These are phyloP conservation scores for Suhomyces xylopsoci DNA, from an alignment of 805 yeast genomes.

Conservation along the genomic window DNA sequence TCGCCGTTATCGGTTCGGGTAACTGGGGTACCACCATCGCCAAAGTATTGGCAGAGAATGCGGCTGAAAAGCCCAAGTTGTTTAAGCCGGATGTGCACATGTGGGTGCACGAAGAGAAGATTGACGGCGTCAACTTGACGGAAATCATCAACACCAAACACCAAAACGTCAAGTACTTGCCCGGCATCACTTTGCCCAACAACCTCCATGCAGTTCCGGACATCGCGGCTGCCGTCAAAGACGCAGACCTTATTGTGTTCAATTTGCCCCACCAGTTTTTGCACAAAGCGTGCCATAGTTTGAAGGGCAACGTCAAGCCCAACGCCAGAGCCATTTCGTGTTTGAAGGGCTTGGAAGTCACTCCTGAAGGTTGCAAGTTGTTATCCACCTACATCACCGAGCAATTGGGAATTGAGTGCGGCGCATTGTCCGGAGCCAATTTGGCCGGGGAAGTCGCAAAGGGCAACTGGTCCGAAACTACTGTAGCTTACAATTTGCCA, in stretches of 20 bases:
- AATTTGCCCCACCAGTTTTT: slow-evolving; percentile 48
- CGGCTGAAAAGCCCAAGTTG: slow-evolving; percentile 36
- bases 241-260: slow-evolving; percentile 43
- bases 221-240: slow-evolving; percentile 35
- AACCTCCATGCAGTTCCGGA: slow-evolving; percentile 42
- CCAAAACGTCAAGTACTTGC: slow-evolving; percentile 45
- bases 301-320: slow-evolving; percentile 39
- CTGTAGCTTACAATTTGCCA: slow-evolving; percentile 42
- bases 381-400: slow-evolving; percentile 44
- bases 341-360: slow-evolving; percentile 45
- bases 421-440: slow-evolving; percentile 48
- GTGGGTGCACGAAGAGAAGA: slow-evolving; percentile 46
- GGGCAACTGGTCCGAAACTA: slow-evolving; percentile 47
- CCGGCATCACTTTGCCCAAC: slow-evolving; percentile 39
- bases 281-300: slow-evolving; percentile 35
- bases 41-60: slow-evolving; percentile 43
- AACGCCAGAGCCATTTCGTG: slow-evolving; percentile 43
- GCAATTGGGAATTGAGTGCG: slow-evolving; percentile 42
- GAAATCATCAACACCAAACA: slow-evolving; percentile 42
- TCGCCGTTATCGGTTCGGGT: slow-evolving; percentile 45
- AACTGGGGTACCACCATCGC: slow-evolving; percentile 51
- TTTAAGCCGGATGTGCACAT: slow-evolving; percentile 38
- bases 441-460: slow-evolving; percentile 47
- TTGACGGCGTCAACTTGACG: slow-evolving; percentile 41
- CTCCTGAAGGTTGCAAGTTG: slow-evolving; percentile 42